phyloP scores from a whole-genome alignment of 768 basidiomycete genomes.

The Butyriboletus loyo region DNA sequence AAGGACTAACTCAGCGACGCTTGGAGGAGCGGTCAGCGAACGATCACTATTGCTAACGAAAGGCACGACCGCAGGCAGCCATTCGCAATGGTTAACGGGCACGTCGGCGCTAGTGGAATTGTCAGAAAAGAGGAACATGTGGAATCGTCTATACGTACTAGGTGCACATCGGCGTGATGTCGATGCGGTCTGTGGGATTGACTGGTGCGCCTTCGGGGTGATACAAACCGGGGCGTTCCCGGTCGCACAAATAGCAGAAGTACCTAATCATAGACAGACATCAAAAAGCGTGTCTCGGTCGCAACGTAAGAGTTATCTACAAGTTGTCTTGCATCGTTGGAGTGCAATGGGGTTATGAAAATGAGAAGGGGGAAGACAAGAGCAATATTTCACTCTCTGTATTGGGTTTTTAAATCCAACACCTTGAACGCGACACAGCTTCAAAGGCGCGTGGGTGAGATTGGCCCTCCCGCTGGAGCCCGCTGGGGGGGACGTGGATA shows the following conservation, averaged over 20 bases:
- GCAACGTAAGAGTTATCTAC: slow-evolving; percentile 4
- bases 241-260: neutral
- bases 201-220: neutral
- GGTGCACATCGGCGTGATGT: neutral
- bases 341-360: neutral
- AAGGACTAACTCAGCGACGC: slow-evolving; percentile 12
- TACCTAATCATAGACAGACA: neutral
- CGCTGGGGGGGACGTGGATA: too few relatives aligned
- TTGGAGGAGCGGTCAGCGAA: neutral
- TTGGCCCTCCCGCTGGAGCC: neutral
- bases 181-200: neutral
- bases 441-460: neutral
- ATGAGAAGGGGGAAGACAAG: neutral
- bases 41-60: neutral
- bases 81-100: neutral
- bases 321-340: slow-evolving; percentile 7
- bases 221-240: neutral
- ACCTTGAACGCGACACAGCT: slow-evolving; percentile 13
- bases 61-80: neutral
- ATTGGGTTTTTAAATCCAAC: slow-evolving; percentile 9
- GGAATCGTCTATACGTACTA: slow-evolving; percentile 9
- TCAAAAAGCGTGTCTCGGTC: neutral
- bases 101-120: neutral
- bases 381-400: neutral
- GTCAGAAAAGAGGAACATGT: slow-evolving; percentile 2